A percentile compares a stretch with the other conserved stretches of the same genome.
Evolutionary conservation across 192 early-diverging fungal species (phyloP).

Genomic region (Podila minutissima): DNA sequence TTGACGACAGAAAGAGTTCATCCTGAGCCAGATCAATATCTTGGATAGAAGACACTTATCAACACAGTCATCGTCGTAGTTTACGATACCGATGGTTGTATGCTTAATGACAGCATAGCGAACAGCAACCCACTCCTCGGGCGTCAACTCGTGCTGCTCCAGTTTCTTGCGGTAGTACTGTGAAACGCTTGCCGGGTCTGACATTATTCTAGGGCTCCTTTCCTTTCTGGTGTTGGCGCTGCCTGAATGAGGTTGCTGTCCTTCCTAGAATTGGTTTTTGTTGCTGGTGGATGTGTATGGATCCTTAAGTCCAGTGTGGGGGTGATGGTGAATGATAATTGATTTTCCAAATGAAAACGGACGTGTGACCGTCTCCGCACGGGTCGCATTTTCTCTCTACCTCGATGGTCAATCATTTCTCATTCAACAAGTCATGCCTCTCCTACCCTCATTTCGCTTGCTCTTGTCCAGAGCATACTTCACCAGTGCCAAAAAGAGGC

Average conservation of each 20-base stretch:
- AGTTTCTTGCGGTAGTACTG: constrained; percentile 48
- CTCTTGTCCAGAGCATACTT: not conserved
- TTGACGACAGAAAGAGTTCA: not conserved
- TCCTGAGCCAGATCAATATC: not conserved
- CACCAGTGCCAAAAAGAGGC: not conserved
- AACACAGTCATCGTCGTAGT: not conserved
- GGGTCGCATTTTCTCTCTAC: not conserved
- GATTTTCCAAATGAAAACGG: too few species aligned
- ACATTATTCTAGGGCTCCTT: constrained; percentile 6
- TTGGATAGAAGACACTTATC: not conserved
- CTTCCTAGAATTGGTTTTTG: too few species aligned
- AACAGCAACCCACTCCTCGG: constrained; percentile 41
- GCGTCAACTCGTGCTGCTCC: constrained; percentile 41
- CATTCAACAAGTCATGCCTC: not conserved
- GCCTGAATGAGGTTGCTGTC: not conserved
- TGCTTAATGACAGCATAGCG: constrained; percentile 43
- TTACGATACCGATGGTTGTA: constrained; percentile 26
- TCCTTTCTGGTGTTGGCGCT: not conserved
- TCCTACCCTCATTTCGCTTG: not conserved
- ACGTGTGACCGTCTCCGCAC: too few species aligned
- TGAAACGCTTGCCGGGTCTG: constrained; percentile 13
- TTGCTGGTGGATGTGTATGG: too few species aligned
- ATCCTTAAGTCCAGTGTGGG: too few species aligned
- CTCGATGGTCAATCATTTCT: not conserved
- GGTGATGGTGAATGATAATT: too few species aligned